A percentile compares a stretch with the other conserved stretches of the same genome.
These are phyloP conservation scores for Durusdinium trenchii DNA, from an alignment of 73 alveolate genomes.

Conservation along the genomic window DNA sequence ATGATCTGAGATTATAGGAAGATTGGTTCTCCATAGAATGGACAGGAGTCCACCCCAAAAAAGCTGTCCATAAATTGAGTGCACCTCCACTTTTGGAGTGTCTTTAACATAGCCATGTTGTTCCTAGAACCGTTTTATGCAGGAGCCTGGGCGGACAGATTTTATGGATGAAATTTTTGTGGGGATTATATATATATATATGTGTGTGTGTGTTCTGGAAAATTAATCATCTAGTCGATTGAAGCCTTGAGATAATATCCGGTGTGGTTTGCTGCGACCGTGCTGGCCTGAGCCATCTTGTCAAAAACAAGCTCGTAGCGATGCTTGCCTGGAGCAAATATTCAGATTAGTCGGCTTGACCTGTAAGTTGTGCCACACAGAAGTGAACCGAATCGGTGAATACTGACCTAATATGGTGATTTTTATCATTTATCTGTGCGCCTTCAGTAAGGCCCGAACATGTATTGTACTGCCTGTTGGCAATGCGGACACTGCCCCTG, in stretches of 20 bases:
- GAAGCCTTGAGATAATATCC: not conserved
- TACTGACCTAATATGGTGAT: not conserved
- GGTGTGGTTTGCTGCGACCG: not conserved
- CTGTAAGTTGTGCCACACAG: no score
- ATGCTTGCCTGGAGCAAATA: conserved; percentile 49
- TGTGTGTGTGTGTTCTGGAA: no score
- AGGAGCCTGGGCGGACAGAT: no score
- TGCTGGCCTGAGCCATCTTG: conserved; percentile 30
- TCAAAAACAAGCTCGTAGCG: conserved; percentile 85
- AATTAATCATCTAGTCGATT: not conserved
- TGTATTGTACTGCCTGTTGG: conserved; percentile 87
- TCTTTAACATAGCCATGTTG: no score
- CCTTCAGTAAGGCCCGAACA: conserved; percentile 25
- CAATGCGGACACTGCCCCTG: conserved; percentile 60
- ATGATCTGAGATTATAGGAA: no score
- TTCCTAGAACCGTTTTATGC: no score
- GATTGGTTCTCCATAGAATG: no score
- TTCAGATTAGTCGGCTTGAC: not conserved
- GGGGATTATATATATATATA: no score
- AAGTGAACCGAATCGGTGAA: not conserved
- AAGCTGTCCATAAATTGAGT: no score
- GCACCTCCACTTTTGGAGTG: no score
- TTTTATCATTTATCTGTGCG: not conserved
- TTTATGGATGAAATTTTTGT: no score
- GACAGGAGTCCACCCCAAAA: no score